Evolutionary conservation across 2,329 filamentous ascomycete species (phyloP).

Genomic region (Cryphonectria naterciae): DNA sequence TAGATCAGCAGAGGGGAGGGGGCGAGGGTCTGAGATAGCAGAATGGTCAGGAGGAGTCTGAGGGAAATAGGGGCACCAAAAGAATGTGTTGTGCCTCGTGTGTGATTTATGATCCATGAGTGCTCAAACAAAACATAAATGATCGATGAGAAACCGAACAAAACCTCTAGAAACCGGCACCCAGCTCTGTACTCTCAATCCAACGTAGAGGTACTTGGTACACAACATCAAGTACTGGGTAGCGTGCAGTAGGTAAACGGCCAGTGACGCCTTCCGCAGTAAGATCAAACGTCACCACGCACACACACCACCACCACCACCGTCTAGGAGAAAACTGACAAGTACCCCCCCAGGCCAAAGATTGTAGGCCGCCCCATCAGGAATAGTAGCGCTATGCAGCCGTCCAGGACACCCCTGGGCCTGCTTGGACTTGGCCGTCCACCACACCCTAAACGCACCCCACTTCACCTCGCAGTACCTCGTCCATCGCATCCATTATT

Average conservation of each 20-base stretch:
- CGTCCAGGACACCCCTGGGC: constrained; percentile 8
- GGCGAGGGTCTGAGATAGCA: constrained; percentile 1
- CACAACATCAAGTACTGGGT: background rate
- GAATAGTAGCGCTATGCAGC: constrained; percentile 3
- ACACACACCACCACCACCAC: background rate
- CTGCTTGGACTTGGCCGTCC: constrained; percentile 4
- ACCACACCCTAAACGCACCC: constrained; percentile 6
- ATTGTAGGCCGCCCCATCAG: constrained; percentile 7
- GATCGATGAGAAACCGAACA: no score
- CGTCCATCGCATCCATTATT: background rate
- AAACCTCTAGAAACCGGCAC: background rate
- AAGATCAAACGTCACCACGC: background rate
- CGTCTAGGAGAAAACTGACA: background rate
- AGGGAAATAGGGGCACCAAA: background rate
- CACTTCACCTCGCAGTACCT: background rate
- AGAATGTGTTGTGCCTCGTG: background rate
- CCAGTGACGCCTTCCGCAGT: background rate
- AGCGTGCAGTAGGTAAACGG: background rate
- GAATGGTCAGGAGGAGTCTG: background rate
- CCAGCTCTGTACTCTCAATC: background rate
- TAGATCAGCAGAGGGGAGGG: background rate
- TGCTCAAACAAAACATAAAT: background rate
- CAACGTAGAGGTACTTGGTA: background rate
- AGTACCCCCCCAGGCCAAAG: background rate
- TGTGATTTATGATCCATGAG: background rate